These are phyloP conservation scores for Lactifluus rugatus DNA, from an alignment of 768 basidiomycete genomes.

Conservation along the genomic window DNA sequence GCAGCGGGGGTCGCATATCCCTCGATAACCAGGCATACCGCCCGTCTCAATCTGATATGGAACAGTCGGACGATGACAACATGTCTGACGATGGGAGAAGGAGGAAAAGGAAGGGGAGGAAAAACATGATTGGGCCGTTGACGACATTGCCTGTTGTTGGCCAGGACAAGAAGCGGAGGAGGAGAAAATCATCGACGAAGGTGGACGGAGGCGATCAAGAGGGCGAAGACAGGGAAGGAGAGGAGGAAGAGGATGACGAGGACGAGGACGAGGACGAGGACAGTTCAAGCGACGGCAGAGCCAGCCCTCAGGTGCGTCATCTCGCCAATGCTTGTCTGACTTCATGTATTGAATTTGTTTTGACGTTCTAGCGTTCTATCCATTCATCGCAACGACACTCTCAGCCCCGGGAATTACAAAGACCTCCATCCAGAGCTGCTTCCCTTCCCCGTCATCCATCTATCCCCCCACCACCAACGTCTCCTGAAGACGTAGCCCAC, in stretches of 20 bases:
- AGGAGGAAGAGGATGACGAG: constrained; percentile 26
- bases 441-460: constrained; percentile 25
- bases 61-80: constrained; percentile 55
- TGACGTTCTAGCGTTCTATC: constrained; percentile 21
- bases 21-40: constrained; percentile 76
- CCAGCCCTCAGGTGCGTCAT: constrained; percentile 34
- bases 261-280: constrained; percentile 40
- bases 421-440: constrained; percentile 25
- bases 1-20: constrained; percentile 47
- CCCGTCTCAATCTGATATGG: constrained; percentile 54
- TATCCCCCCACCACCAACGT: constrained; percentile 36
- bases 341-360: constrained; percentile 8
- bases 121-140: constrained; percentile 44
- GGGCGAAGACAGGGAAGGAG: not conserved
- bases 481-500: constrained; percentile 21
- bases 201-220: not conserved
- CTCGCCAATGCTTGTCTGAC: not conserved
- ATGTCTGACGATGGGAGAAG: constrained; percentile 42
- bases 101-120: constrained; percentile 40
- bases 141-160: constrained; percentile 59
- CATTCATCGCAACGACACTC: constrained; percentile 7
- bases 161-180: constrained; percentile 54
- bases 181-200: constrained; percentile 30
- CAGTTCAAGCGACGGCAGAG: constrained; percentile 36
- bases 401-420: constrained; percentile 25